Conservation (phyloP, 2,329 filamentous ascomycete genomes). For the Cytospora leucostoma region DNA sequence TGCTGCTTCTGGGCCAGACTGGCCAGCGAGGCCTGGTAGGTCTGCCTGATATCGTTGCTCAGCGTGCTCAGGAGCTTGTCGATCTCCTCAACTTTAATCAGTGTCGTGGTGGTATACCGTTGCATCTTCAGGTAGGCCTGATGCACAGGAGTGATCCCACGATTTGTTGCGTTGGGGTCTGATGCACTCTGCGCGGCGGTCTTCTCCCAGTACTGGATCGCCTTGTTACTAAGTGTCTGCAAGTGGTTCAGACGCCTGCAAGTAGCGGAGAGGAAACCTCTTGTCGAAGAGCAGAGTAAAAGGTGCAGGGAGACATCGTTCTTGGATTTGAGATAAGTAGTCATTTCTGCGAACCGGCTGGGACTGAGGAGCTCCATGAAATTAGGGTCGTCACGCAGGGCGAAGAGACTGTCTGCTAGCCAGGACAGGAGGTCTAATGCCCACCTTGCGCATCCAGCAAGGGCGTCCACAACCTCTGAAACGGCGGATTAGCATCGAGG, state of each 20-base stretch:
- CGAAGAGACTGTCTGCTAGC: constrained; percentile 61
- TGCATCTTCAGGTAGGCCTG: constrained; percentile 58
- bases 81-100: constrained; percentile 62
- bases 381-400: constrained; percentile 53
- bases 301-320: constrained; percentile 63
- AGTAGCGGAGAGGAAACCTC: constrained; percentile 69
- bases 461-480: constrained; percentile 68
- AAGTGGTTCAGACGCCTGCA: constrained; percentile 65
- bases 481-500: not conserved
- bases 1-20: constrained; percentile 49
- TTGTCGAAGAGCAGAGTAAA: constrained; percentile 72
- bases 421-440: constrained; percentile 69
- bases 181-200: constrained; percentile 27
- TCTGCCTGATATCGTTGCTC: constrained; percentile 50
- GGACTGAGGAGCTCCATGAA: constrained; percentile 54
- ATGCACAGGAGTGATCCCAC: constrained; percentile 55
- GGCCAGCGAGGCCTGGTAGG: constrained; percentile 50
- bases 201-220: constrained; percentile 53
- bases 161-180: constrained; percentile 39
- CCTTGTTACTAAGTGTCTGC: constrained; percentile 49
- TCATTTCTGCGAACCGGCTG: constrained; percentile 51
- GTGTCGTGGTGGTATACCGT: constrained; percentile 49
- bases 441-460: constrained; percentile 79
- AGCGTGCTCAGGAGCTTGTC: constrained; percentile 60
- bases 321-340: constrained; percentile 52